phyloP scores from a whole-genome alignment of 345 rosid genomes.

The Lepidium africanum region DNA sequence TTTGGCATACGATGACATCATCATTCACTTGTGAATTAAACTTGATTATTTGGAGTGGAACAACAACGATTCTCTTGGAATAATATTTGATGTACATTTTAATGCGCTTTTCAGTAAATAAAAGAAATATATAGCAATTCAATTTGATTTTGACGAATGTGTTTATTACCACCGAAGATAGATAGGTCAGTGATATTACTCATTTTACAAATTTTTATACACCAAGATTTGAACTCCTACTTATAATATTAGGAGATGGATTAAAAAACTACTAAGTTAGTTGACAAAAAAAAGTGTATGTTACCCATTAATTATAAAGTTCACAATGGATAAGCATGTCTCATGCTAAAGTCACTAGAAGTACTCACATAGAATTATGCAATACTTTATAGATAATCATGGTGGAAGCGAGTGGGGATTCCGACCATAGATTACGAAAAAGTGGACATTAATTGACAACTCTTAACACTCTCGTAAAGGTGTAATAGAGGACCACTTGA shows the following conservation, averaged over 20 bases:
- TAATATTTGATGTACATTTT: too few species aligned
- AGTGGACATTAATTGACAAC: slow-evolving; percentile 19
- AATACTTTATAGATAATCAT: not conserved
- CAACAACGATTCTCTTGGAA: not conserved
- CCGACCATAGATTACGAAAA: slow-evolving; percentile 11
- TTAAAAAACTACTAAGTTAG: too few species aligned
- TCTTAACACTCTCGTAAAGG: slow-evolving; percentile 1
- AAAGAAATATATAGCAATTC: too few species aligned
- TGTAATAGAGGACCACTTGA: slow-evolving; percentile 5
- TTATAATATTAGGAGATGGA: too few species aligned
- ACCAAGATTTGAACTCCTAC: too few species aligned
- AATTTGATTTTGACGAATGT: too few species aligned
- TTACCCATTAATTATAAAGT: not conserved
- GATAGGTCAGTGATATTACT: too few species aligned
- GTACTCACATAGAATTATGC: not conserved
- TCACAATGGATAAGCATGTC: not conserved
- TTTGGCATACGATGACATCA: not conserved
- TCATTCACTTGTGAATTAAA: not conserved
- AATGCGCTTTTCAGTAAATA: too few species aligned
- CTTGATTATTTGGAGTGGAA: not conserved
- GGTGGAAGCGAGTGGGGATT: slow-evolving; percentile 14
- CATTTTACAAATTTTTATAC: too few species aligned
- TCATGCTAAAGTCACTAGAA: slow-evolving; percentile 1
- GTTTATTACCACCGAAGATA: too few species aligned
- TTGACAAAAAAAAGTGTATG: too few species aligned